Conservation (phyloP, 2,329 filamentous ascomycete genomes). For the Apiospora aurea region DNA sequence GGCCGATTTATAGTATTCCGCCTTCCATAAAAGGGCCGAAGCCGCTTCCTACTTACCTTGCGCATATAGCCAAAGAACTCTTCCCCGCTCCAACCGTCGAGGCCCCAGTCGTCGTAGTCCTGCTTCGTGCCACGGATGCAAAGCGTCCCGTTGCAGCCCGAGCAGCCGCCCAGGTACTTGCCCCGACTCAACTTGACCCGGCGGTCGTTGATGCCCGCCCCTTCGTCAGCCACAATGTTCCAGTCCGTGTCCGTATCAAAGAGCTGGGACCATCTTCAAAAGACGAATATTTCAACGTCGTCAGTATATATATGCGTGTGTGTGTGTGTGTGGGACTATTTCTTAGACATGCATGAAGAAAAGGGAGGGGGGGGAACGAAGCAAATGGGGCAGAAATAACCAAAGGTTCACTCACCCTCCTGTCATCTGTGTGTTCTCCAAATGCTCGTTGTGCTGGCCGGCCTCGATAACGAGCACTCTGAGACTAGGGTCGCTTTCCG, state of each 20-base stretch:
- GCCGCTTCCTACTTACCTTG: conserved; percentile 47
- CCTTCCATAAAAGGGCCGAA: background rate
- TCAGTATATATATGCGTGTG: background rate
- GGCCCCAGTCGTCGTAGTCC: conserved; percentile 59
- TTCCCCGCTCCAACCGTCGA: conserved; percentile 62
- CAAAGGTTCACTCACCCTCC: conserved; percentile 49
- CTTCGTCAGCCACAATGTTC: conserved; percentile 54
- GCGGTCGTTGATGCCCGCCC: conserved; percentile 47
- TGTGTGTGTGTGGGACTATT: background rate
- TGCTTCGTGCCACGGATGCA: conserved; percentile 57
- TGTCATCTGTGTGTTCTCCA: conserved; percentile 59
- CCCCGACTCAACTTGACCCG: conserved; percentile 56
- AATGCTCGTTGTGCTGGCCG: conserved; percentile 48
- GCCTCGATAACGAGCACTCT: conserved; percentile 47
- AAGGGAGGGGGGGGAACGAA: background rate
- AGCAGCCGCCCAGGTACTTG: conserved; percentile 57
- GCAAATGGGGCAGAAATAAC: background rate
- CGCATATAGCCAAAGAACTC: conserved; percentile 64
- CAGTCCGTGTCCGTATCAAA: conserved; percentile 58
- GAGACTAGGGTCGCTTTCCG: conserved; percentile 40
- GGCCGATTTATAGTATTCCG: background rate
- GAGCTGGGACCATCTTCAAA: conserved; percentile 48
- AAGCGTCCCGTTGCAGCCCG: conserved; percentile 57
- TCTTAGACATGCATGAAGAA: conserved; percentile 3
- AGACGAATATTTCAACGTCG: background rate